Evolutionary conservation across 139 green algal species (phyloP), one percentile per base, ranked within the genome.

Genomic region (Chlorella sp.): DNA sequence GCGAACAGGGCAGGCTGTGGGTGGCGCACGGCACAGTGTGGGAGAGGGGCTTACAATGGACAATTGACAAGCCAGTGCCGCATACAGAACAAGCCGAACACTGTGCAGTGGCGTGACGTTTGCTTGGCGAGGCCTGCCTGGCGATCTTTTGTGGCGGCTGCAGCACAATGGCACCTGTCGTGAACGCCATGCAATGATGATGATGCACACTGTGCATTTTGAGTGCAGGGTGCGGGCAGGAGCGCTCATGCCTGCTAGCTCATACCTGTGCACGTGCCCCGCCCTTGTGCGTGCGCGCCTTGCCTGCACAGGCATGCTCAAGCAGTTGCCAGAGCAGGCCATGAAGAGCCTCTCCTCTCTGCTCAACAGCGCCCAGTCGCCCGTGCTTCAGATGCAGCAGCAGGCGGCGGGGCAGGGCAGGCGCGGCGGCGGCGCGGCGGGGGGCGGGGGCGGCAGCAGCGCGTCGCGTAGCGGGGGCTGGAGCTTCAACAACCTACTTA

Each of bases 401-500:
- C 61, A 26, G 34, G 61, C 27, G 22, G 3, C 3, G n/a, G 29
- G 23, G 61, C 23, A 2, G 29, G 27, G 61, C 61, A 27, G 61
- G 27, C 2, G 34, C 29, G 61, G n/a, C 61, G 17, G 42, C 62
- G 5, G 27, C 6, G 61, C 3, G 10, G 10, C n/a, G 5, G 27
- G 61, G 30, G 61, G 61, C 61, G 35, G 5, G 26, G 30, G 61
- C 55, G 26, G 17, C 6, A 31, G 55, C 26, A 64, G 55, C 55
- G 23, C 4, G 23, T 6, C 20, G 20, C 23, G 26, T n/a, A 14
- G 23, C 20, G 10, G 32, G 17, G 49, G 35, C 27, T 69, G 63
- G 63, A 50, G 26, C 30, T 72, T 72, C 67, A 64, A 33, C 27
- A 72, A 64, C 67, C 30, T 72, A 26, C 51, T 72, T 27, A 63